Percentiles rank a stretch among this genome's conserved stretches.
phyloP scores from a whole-genome alignment of 2,329 filamentous ascomycete genomes.

The Fusarium hostae region DNA sequence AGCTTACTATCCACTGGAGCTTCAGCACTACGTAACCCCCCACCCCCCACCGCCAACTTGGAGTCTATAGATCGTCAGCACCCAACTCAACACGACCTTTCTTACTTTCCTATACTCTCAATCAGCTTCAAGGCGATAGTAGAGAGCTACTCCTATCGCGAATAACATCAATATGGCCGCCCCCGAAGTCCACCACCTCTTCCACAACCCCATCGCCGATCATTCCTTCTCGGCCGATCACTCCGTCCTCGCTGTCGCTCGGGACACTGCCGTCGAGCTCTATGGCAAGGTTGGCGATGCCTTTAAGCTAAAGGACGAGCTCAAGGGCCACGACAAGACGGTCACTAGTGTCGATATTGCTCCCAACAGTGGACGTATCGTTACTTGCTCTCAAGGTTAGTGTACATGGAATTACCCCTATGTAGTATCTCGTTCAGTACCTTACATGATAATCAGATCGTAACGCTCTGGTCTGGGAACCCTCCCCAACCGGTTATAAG shows the following conservation, averaged over 20 bases:
- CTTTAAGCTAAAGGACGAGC: constrained; percentile 88
- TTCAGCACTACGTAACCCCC: constrained; percentile 44
- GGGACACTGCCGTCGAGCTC: constrained; percentile 90
- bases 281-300: constrained; percentile 78
- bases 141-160: constrained; percentile 80
- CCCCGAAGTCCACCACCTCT: constrained; percentile 95
- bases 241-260: constrained; percentile 87
- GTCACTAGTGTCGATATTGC: constrained; percentile 98
- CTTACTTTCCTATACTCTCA: constrained; percentile 29
- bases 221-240: constrained; percentile 97
- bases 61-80: constrained; percentile 34
- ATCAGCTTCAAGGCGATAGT: constrained; percentile 73
- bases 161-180: constrained; percentile 73
- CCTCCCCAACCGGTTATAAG: constrained; percentile 91
- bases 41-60: constrained; percentile 40
- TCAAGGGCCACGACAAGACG: constrained; percentile 96
- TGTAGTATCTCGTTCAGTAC: not conserved
- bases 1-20: constrained; percentile 38
- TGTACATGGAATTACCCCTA: constrained; percentile 6
- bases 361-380: constrained; percentile 88
- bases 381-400: constrained; percentile 94
- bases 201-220: constrained; percentile 95
- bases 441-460: constrained; percentile 70
- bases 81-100: constrained; percentile 8
- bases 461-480: constrained; percentile 98